Evolutionary conservation across 2,329 filamentous ascomycete genomes (phyloP), one percentile per base, ranked within the genome.

Genomic region (Incumbomyces lentus): DNA sequence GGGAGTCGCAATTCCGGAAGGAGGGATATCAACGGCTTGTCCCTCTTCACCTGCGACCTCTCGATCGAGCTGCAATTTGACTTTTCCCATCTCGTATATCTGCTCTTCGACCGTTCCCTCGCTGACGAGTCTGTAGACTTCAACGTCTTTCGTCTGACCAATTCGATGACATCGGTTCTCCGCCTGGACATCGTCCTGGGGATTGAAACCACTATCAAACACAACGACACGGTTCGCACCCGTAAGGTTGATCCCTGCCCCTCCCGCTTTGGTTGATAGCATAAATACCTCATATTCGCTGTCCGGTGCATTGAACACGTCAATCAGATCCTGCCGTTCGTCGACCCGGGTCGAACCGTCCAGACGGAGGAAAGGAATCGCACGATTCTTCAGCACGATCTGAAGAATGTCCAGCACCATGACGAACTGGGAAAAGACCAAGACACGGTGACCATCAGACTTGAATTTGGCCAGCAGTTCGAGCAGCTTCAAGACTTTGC

Each of bases 221-320:
- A 98, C 92, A 65, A 98, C 79, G 56, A 98, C 90, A 67, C 95
- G 96, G 70, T 96, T 96, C 3, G 92, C 92, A 31, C 84, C 86
- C 6, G 90, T 92, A 46, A 98, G 69, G 64, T 98, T 98, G 69
- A 98, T 93, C 34, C 92, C 92, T 0, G 90, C 92, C n/a, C 92
- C 92, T 44, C 92, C 92, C 0, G 90, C 89, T 50, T 88, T 90
- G 0, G 92, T 98, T 1, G 86, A 92, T 5, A 98, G 76, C 54
- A 98, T 76, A 64, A 98, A 98, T 0, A 93, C 88, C 0, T 88
- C 83, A 44, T 96, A 94, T 2, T 75, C 72, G 1, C 74, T 67
- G 59, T 94, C 78, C 2, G 77, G 68, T 14, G 48, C 52, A 57
- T 87, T 83, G 72, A 94, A 98, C 36, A 84, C 75, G 64, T 98